Evolutionary conservation across 2,329 filamentous ascomycete species (phyloP), one percentile per base, ranked within the genome.

Genomic region (Neoarthrinium moseri): DNA sequence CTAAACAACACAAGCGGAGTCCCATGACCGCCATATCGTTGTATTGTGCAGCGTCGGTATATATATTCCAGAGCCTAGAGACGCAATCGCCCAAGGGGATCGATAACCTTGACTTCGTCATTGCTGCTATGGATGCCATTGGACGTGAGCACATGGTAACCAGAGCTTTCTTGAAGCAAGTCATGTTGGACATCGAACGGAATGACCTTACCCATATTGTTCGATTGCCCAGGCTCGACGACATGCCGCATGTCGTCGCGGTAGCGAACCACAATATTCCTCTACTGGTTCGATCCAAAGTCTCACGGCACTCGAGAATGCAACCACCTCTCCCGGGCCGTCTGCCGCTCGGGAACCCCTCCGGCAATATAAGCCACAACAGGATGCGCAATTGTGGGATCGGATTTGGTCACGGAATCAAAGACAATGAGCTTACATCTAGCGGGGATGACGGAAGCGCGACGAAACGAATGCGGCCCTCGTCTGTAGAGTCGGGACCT

Each of bases 21-120:
- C 86, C 88, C 0, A 86, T 92, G 58, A 80, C 88, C 46, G 86
- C 89, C 0, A 84, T 96, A 54, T 91, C 89, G 44, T 71, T 96
- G 15, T 96, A 95, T 59, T 87, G 91, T 29, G 87, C 91, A 13
- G 84, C 86, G 4, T 84, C 90, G 1, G 90, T 95, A 0, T 95
- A 91, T 52, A 79, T 94, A 1, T 86, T 94, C 55, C 83, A 61
- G 17, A 60, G 13, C 73, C 81, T 41, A 82, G 87, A 66, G 71
- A 66, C 60, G 4, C 80, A 77, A 55, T 81, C 75, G 56, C 72
- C 71, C 15, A 56, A 60, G 4, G 60, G 72, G 34, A 54, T 63
- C 7, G 65, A 67, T 7, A 78, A 77, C 39, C 73, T 96, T 5
- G 84, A 92, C 57, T 90, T 92, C 54, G 72, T 96, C 30, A 69